Base-by-base conservation (phyloP, 352 stramenopile genomes). In the Phytophthora megakarya region DNA sequence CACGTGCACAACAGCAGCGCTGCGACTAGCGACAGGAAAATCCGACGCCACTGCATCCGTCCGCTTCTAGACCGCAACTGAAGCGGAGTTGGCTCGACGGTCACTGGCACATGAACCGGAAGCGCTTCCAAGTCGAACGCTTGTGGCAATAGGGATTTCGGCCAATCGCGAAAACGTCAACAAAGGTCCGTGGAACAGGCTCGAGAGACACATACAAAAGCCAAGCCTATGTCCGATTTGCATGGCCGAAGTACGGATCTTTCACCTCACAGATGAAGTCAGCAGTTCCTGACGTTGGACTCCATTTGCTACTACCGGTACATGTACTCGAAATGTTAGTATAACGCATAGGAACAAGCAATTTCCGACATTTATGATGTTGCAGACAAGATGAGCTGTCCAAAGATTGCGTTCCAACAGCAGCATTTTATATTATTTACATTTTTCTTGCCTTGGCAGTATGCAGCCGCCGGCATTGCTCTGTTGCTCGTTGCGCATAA, bases 401-500 rank as follows among this genome's bases (percentile, higher is more conserved):
- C 22, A 10, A 39, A 28, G 19, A 32, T 21, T 16, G 26, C 56
- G 21, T 60, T 55, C 53, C 44, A 60, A 32, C 47, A 60, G 16
- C 45, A 47, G n/a, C 33, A 18, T 40, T 35, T 35, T 47, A 58
- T 60, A 59, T 39, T 60, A 65, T 59, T 60, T 65, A 65, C 28
- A 45, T 21, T 56, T 52, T 52, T 45, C 43, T 16, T 52, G 32
- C 11, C 37, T 51, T 21, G 11, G 22, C 10, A 46, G 46, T 26
- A 39, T 57, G 49, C 23, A 23, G 19, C 12, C 22, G 19, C 33
- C 32, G 23, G 45, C 8, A 22, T 37, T 25, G 33, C 48, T 46
- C 33, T 56, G 48, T 46, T 46, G 48, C 44, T 56, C 23, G 40
- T 42, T 21, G 28, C 30, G 35, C 19, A 40, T 30, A 18, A 63